Base-by-base conservation (phyloP, 129 eudicot species). In the Chrysanthemum makinoi region DNA sequence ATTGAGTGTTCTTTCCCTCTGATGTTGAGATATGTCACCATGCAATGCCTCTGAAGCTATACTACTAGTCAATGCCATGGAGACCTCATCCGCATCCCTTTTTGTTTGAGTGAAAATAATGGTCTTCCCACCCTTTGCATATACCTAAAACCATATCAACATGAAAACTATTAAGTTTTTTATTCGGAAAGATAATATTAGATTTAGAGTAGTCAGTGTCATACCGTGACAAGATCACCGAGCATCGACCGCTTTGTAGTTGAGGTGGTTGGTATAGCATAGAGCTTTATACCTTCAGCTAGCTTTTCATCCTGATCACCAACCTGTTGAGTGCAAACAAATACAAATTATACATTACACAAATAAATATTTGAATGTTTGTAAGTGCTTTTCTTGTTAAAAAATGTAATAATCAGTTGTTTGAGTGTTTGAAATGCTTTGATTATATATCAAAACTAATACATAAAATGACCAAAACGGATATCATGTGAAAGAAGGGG, bases 21-120 rank as follows among this genome's bases (percentile, higher is more conserved):
- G 98, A 80, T 87, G 98, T 48, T 93, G 98, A 81, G 98, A 93
- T 68, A 93, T 93, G 81, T 93, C 98, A 48, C 98, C 96, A 77
- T 93, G 98, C 47, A 93, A 81, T 80, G 98, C 98, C 82, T 89
- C 96, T 54, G 96, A 93, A 61, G 95, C 63, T 54, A 93, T 93
- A 80, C 86, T 93, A 72, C 71, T 89, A 49, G 98, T 72, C 75
- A 93, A 80, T 20, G 83, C 84, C 84, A 89, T 6, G 44, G 98
- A 93, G 73, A 93, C 98, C 75, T 93, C 96, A 75, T 93, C 98
- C 2, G 98, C 98, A 72, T 93, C 98, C 79, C 96, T 80, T 79
- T 93, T 93, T 33, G 98, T 93, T 75, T 79, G 96, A 39, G 98
- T 93, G 82, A 93, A 93, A 28, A 93, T 85, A 70, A 93, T 93